Evolutionary conservation across 306 rosid genomes (phyloP), one percentile per base, ranked within the genome.

Genomic region (Malus asiatica): DNA sequence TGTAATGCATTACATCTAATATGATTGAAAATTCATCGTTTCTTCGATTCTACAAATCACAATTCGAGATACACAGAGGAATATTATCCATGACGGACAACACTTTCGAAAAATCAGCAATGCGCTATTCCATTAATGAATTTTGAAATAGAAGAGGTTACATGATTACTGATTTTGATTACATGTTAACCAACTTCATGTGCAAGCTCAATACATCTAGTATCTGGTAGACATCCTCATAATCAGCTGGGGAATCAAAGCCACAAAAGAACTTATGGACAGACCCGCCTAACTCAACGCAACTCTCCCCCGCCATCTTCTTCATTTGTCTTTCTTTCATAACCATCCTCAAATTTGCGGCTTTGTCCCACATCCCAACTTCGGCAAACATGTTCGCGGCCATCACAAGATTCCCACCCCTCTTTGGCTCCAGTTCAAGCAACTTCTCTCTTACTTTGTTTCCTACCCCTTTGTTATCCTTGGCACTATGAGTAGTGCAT

Each of bases 231-330:
- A 92, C 77, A 70, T 23, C 71, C 51, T 57, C 73, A 77, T 72
- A 65, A 18, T 84, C 83, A 5, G 83, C 69, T 19, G 65, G 71
- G 77, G 83, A 68, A 79, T 87, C 87, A 86, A 76, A 86, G 65
- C 98, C 96, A 3, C 93, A 91, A 14, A 87, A 83, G 83, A 94
- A 94, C 53, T 79, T 84, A 66, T 77, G 80, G 80, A 89, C 59
- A 16, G 87, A 86, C 11, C 96, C 97, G 27, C 91, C 93, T 62
- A 88, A 71, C 79, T 89, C 96, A 38, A 92, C 71, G 70, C 90
- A 83, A 73, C 98, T 92, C 87, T 89, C 95, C 74, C 97, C 97
- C 1, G 97, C 96, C 82, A 80, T 79, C 87, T 92, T 95, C 87
- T 86, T 95, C 82, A 92, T 69, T 30, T 96, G 78, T 73, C 86